A percentile compares a stretch with the other conserved stretches of the same genome.
These are phyloP conservation scores for Euptelea pleiosperma DNA, from an alignment of 164 flowering plant species.

Conservation along the genomic window DNA sequence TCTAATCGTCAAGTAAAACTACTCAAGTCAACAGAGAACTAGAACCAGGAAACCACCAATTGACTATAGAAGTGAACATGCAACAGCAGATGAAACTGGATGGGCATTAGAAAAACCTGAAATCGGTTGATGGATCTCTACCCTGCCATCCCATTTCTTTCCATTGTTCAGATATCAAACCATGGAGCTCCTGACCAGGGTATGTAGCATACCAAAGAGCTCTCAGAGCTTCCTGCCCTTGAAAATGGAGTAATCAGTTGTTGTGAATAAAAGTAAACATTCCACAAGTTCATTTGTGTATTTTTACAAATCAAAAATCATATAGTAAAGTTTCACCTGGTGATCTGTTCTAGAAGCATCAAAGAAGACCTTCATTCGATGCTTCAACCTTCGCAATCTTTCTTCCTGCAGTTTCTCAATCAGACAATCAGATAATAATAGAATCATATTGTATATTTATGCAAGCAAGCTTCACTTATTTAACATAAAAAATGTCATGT, in stretches of 20 bases:
- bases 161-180: conserved; percentile 84
- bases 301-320: not conserved
- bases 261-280: not conserved
- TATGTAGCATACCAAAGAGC: conserved; percentile 82
- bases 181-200: conserved; percentile 67
- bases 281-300: not conserved
- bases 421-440: not conserved
- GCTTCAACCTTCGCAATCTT: conserved; percentile 59
- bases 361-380: conserved; percentile 60
- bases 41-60: not conserved
- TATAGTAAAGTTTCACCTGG: conserved; percentile 49
- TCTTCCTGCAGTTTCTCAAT: conserved; percentile 50
- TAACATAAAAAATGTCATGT: not conserved
- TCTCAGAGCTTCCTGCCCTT: conserved; percentile 64
- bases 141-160: conserved; percentile 99
- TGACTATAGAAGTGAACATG: not conserved
- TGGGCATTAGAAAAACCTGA: conserved; percentile 50
- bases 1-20: conserved; percentile 38
- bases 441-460: not conserved
- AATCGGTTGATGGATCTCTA: conserved; percentile 91
- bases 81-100: not conserved
- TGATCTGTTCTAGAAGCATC: conserved; percentile 74
- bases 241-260: conserved; percentile 11
- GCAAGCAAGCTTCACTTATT: conserved; percentile 3
- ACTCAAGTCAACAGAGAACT: not conserved